phyloP scores from a whole-genome alignment of 257 asterid genomes.

The Solanum tarijense region DNA sequence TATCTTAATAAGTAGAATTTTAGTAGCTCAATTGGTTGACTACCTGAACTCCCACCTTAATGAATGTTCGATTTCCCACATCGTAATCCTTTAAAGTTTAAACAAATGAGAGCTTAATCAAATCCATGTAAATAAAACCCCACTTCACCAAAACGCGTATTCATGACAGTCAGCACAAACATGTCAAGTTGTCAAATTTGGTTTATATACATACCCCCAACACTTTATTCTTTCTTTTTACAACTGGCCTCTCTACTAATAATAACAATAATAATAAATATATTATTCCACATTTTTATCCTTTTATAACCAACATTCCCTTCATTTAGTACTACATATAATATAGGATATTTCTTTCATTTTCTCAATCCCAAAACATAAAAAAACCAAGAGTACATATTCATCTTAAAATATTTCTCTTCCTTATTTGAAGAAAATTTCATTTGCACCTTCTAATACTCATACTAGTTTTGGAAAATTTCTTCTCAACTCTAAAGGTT shows the following conservation, averaged over 20 bases:
- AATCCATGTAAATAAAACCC: not conserved
- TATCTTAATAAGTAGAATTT: too few relatives aligned
- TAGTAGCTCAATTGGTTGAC: too few relatives aligned
- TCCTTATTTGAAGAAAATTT: not conserved
- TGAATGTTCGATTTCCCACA: too few relatives aligned
- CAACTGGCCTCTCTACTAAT: not conserved
- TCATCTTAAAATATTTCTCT: not conserved
- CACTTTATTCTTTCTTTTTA: not conserved
- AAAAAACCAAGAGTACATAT: not conserved
- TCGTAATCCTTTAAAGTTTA: not conserved
- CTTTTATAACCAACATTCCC: not conserved
- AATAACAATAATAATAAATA: not conserved
- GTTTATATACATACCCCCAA: not conserved
- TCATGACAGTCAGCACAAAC: not conserved
- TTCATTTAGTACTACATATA: not conserved
- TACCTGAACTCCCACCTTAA: too few relatives aligned
- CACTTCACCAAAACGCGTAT: not conserved
- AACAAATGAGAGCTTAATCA: not conserved
- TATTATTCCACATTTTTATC: not conserved
- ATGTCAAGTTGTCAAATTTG: not conserved
- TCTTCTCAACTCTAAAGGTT: not conserved
- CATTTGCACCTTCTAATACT: not conserved
- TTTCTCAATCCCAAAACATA: not conserved
- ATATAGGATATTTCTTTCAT: not conserved
- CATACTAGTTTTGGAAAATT: not conserved